Evolutionary conservation across 805 yeast species (phyloP).

Genomic region (Metschnikowia gelsemii): DNA sequence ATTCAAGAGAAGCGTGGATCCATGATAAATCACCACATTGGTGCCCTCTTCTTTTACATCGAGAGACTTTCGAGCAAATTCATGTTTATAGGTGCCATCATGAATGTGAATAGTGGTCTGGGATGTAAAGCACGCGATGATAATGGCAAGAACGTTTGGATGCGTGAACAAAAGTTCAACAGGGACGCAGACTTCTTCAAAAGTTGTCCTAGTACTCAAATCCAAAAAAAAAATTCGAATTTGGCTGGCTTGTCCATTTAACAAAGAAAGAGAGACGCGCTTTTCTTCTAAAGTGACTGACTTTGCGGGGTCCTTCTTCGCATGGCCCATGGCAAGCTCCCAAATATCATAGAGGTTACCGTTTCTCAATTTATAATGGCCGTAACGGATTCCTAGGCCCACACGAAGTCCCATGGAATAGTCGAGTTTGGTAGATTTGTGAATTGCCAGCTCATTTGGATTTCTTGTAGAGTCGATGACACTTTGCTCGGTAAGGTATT

Average conservation of each 20-base stretch:
- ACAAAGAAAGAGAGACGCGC: conserved; percentile 17
- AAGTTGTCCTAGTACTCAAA: neutral
- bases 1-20: neutral
- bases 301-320: conserved; percentile 24
- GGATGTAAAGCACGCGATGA: conserved; percentile 46
- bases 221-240: conserved; percentile 20
- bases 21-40: neutral
- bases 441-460: conserved; percentile 68
- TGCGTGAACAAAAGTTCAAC: conserved; percentile 23
- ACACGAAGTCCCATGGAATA: conserved; percentile 66
- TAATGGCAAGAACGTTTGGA: conserved; percentile 36
- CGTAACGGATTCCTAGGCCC: conserved; percentile 63
- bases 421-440: conserved; percentile 73
- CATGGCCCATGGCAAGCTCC: conserved; percentile 44
- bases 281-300: conserved; percentile 24
- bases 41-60: neutral
- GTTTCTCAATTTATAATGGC: conserved; percentile 64
- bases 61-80: neutral
- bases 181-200: conserved; percentile 27
- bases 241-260: conserved; percentile 31
- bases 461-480: conserved; percentile 62
- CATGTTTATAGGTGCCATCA: conserved; percentile 17
- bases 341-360: conserved; percentile 77
- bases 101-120: conserved; percentile 43
- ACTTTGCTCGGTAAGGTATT: conserved; percentile 64